Evolutionary conservation across 495 filamentous ascomycete species (phyloP).

Genomic region (Hypomontagnella submonticulosa): DNA sequence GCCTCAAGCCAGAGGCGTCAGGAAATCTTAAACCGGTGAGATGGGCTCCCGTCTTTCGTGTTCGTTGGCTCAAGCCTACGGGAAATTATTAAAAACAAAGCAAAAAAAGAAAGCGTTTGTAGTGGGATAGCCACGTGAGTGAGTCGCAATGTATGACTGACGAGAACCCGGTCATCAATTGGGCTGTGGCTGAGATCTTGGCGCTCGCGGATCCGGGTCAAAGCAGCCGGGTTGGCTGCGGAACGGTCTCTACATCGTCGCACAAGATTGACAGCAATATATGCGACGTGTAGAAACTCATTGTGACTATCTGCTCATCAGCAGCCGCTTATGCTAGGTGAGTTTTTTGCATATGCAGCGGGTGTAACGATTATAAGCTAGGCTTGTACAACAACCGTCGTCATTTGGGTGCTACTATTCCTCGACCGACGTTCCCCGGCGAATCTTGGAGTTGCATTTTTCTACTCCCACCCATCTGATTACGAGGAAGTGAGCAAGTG

Average conservation of each 20-base stretch:
- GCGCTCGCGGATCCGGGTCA: constrained; percentile 30
- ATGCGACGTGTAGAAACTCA: constrained; percentile 20
- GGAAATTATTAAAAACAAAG: constrained; percentile 11
- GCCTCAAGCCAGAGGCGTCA: constrained; percentile 6
- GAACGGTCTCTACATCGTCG: constrained; percentile 12
- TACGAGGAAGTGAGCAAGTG: constrained; percentile 1
- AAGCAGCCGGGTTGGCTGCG: constrained; percentile 16
- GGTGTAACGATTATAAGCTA: neutral
- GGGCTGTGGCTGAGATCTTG: constrained; percentile 37
- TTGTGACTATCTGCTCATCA: constrained; percentile 15
- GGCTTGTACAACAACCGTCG: neutral
- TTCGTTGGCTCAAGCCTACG: constrained; percentile 13
- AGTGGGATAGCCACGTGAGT: constrained; percentile 37
- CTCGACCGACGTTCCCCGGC: neutral
- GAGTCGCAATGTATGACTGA: constrained; percentile 35
- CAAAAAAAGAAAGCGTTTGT: constrained; percentile 1
- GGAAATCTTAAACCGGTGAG: constrained; percentile 6
- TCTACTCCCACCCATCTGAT: no score
- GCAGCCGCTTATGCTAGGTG: constrained; percentile 17
- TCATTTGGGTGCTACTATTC: neutral
- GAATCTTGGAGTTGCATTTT: no score
- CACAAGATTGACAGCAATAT: constrained; percentile 20
- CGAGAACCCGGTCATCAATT: constrained; percentile 23
- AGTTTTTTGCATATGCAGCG: constrained; percentile 33
- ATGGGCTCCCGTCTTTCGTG: constrained; percentile 22